Base-by-base conservation (phyloP, 202 grass and related monocot species). In the Setaria italica region DNA sequence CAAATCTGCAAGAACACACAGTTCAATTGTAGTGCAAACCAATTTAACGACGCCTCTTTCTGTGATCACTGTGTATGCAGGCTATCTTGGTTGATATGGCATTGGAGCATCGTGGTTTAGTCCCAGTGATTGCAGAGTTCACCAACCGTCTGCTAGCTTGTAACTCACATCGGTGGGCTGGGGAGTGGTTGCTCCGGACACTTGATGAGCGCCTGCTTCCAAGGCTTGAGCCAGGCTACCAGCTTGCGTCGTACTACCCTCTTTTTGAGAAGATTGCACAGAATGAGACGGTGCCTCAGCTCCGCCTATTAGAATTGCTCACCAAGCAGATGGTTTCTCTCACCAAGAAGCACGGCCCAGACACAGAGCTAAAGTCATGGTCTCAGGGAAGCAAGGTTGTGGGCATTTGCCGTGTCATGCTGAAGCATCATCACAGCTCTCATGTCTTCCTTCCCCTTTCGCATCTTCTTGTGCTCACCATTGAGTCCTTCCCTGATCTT, bases 311-410 rank as follows among this genome's bases (percentile, higher is more conserved):
- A 87, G 93, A 94, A 66, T 78, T 98, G 79, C 91, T 98, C 34
- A 92, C 79, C 66, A 82, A 89, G 68, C 96, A 95, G 79, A 94
- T 95, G 90, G 67, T 88, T 84, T 91, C 39, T 86, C 91, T 99
- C 64, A 62, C 89, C n/a, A 91, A 91, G 16, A 90, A 86, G 63
- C 96, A 99, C 86, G 85, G 74, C 34, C 72, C 93, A 64, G 88
- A 95, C 64, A 89, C 90, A 45, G 81, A 84, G 75, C 75, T 92
- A 30, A 91, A 83, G 82, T 94, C 90, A 6, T 95, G 96, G 96
- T 94, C 91, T 89, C 96, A 95, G 81, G 93, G 96, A 21, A 99
- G 91, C 81, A 92, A 92, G 72, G 91, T 95, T 45, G 83, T 99
- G 62, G 82, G 91, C 65, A 95, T 99, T 74, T 99, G 93, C 32